phyloP scores from a whole-genome alignment of 108 stramenopile species.

The Conticribra weissflogii region DNA sequence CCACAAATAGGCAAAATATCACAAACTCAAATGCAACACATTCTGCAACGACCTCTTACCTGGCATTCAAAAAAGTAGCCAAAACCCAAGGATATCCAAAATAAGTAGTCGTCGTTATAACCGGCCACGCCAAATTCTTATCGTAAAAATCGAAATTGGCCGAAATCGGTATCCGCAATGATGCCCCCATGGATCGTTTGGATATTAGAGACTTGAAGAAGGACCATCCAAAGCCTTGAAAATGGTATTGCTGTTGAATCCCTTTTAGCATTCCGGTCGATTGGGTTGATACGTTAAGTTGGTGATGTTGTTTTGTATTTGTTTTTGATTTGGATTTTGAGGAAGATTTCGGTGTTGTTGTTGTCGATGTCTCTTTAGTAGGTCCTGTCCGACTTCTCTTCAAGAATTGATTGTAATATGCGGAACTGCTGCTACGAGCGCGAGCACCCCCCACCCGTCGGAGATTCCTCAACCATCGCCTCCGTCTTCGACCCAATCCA shows the following conservation, averaged over 20 bases:
- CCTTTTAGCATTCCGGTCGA: slow-evolving; percentile 11
- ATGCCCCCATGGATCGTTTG: slow-evolving; percentile 52
- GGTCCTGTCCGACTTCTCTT: too few relatives aligned
- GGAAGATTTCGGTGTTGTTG: slow-evolving; percentile 1
- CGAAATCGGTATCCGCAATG: slow-evolving; percentile 67
- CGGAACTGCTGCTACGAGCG: not conserved
- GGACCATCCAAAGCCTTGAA: slow-evolving; percentile 74
- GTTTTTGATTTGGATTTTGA: slow-evolving; percentile 1
- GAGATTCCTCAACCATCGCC: slow-evolving; percentile 70
- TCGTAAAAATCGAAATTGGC: slow-evolving; percentile 70
- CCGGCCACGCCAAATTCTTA: slow-evolving; percentile 59
- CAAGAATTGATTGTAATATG: too few relatives aligned
- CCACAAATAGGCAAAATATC: too few relatives aligned
- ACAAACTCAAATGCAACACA: too few relatives aligned
- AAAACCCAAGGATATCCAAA: slow-evolving; percentile 67
- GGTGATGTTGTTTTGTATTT: too few relatives aligned
- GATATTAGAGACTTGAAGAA: slow-evolving; percentile 73
- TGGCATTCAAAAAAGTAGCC: slow-evolving; percentile 49
- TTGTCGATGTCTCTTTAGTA: too few relatives aligned
- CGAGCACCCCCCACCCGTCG: slow-evolving; percentile 12
- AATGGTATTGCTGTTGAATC: slow-evolving; percentile 66
- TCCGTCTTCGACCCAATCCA: slow-evolving; percentile 57
- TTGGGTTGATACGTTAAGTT: too few relatives aligned
- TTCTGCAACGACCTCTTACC: not conserved
- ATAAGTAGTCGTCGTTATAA: slow-evolving; percentile 49